Conservation (phyloP, 176 grass and related monocot genomes). For the Bothriochloa decipiens region DNA sequence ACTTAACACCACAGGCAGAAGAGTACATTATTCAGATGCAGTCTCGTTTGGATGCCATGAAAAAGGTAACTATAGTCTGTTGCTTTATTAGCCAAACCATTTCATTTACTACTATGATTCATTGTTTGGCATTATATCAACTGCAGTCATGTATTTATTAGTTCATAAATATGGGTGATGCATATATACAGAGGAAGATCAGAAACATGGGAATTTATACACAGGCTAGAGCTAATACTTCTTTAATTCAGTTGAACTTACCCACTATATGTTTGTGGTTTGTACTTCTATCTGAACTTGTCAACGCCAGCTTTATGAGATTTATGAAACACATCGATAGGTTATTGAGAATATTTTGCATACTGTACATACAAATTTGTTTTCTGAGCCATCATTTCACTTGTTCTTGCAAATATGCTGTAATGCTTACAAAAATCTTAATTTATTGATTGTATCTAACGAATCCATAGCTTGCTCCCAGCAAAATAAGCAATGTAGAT, state of each 20-base stretch:
- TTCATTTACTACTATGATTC: not conserved
- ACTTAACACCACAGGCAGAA: constrained; percentile 69
- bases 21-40: constrained; percentile 77
- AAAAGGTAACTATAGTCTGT: constrained; percentile 63
- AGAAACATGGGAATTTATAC: constrained; percentile 5
- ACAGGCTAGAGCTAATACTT: not conserved
- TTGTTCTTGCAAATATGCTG: constrained; percentile 8
- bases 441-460: not conserved
- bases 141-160: not conserved
- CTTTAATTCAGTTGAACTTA: constrained; percentile 11
- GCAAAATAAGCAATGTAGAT: not conserved
- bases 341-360: constrained; percentile 2
- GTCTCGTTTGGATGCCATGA: constrained; percentile 75
- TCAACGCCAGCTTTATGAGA: constrained; percentile 5
- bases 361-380: not conserved
- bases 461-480: not conserved
- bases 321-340: not conserved
- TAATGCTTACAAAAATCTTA: not conserved
- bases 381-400: constrained; percentile 5
- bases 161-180: not conserved
- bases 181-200: not conserved
- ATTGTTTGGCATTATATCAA: constrained; percentile 8
- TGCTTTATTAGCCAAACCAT: constrained; percentile 16
- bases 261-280: not conserved
- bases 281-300: not conserved